phyloP scores from a whole-genome alignment of 176 grass and related monocot genomes.

The Aegilops bicornis region DNA sequence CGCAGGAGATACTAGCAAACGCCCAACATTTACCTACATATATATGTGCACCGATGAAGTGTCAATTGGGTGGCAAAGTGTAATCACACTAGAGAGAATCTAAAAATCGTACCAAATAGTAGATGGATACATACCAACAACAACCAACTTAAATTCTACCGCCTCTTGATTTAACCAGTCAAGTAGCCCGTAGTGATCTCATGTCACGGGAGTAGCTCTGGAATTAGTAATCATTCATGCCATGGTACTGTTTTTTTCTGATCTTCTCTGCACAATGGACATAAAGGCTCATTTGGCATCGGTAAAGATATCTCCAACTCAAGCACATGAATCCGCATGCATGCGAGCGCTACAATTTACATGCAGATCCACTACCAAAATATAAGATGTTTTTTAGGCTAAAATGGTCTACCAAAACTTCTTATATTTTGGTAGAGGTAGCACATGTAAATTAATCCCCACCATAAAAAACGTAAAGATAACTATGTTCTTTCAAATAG shows the following conservation, averaged over 20 bases:
- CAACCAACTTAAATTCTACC: too few species aligned
- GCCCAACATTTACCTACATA: neutral
- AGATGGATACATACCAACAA: too few species aligned
- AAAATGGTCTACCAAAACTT: too few species aligned
- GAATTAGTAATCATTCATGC: neutral
- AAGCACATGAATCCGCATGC: neutral
- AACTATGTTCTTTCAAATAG: neutral
- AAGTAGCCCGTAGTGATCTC: neutral
- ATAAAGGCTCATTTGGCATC: neutral
- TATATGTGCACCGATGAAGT: neutral
- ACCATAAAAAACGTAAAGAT: neutral
- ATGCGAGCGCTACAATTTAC: neutral
- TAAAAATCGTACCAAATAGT: too few species aligned
- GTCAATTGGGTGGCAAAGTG: too few species aligned
- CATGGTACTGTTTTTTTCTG: neutral
- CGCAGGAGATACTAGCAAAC: neutral
- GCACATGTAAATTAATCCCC: neutral
- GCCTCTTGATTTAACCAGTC: neutral
- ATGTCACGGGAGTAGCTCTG: neutral
- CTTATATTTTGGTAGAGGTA: too few species aligned
- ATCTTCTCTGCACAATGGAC: neutral
- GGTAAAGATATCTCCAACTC: neutral
- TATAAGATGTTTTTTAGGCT: too few species aligned
- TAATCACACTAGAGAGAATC: too few species aligned
- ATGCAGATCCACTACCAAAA: neutral